A percentile compares a stretch with the other conserved stretches of the same genome.
These are phyloP conservation scores for Ascochyta clinopodiicola DNA, from an alignment of 2,329 filamentous ascomycete genomes.

Conservation along the genomic window DNA sequence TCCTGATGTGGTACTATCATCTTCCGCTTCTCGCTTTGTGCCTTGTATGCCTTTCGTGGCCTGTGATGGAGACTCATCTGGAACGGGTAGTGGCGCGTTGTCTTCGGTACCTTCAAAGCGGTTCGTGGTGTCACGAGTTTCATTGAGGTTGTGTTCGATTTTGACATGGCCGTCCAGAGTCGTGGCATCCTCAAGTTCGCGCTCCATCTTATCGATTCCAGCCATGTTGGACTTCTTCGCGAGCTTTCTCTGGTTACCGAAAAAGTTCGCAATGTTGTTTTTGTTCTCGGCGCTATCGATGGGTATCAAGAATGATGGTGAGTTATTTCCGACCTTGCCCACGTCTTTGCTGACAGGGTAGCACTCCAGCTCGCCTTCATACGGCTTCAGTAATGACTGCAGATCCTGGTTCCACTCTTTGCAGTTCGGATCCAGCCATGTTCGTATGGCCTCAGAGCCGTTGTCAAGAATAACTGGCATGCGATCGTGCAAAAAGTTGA, in stretches of 20 bases:
- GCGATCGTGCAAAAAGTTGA: constrained; percentile 87
- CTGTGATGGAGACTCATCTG: constrained; percentile 19
- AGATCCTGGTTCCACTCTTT: constrained; percentile 79
- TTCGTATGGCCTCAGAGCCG: constrained; percentile 70
- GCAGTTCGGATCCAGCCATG: constrained; percentile 78
- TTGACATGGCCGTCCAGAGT: constrained; percentile 38
- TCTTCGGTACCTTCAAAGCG: constrained; percentile 55
- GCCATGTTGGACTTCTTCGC: constrained; percentile 31
- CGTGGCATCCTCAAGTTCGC: constrained; percentile 33
- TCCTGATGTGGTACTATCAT: constrained; percentile 39
- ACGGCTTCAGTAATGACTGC: constrained; percentile 81
- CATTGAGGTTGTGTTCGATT: constrained; percentile 49
- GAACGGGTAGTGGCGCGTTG: constrained; percentile 59
- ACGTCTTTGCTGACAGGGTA: constrained; percentile 90
- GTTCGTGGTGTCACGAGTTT: constrained; percentile 53
- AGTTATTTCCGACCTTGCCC: constrained; percentile 93
- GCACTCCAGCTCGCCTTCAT: constrained; percentile 76
- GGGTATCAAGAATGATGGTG: constrained; percentile 80
- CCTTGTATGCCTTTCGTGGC: constrained; percentile 32
- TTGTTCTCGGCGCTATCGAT: constrained; percentile 88
- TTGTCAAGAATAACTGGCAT: constrained; percentile 94
- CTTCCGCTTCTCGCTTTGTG: constrained; percentile 54
- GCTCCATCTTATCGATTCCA: constrained; percentile 25
- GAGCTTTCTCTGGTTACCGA: constrained; percentile 64
- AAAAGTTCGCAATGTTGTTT: constrained; percentile 93